A percentile compares a stretch with the other conserved stretches of the same genome.
These are phyloP conservation scores for Kwoniella shivajii DNA, from an alignment of 1,284 basidiomycete species.

Conservation along the genomic window DNA sequence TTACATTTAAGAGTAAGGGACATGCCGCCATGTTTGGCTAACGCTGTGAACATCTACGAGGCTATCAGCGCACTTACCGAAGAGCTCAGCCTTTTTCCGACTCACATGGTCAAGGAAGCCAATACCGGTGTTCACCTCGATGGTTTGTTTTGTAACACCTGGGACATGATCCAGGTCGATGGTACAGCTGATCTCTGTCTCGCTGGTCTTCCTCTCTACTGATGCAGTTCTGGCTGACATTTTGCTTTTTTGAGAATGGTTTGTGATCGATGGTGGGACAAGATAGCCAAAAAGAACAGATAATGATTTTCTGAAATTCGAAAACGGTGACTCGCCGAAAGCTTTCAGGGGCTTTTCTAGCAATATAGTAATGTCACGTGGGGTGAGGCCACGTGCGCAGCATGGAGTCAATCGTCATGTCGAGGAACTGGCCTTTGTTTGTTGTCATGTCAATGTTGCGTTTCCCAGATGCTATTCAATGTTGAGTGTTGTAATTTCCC, in stretches of 20 bases:
- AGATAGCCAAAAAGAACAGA: too few relatives aligned
- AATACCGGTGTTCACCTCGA: constrained; percentile 90
- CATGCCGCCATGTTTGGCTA: constrained; percentile 92
- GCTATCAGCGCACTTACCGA: constrained; percentile 49
- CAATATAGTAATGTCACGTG: neutral
- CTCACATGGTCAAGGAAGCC: constrained; percentile 96
- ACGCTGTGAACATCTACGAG: constrained; percentile 87
- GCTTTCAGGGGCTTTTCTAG: too few relatives aligned
- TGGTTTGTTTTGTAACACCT: constrained; percentile 68
- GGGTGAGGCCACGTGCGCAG: constrained; percentile 35
- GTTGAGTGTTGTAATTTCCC: too few relatives aligned
- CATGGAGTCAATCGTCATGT: constrained; percentile 45
- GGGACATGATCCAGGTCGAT: constrained; percentile 81
- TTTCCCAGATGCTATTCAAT: too few relatives aligned
- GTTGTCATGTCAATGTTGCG: too few relatives aligned
- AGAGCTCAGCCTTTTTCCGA: constrained; percentile 82
- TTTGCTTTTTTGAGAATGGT: too few relatives aligned
- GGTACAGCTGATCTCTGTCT: constrained; percentile 83
- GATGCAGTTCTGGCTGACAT: constrained; percentile 60
- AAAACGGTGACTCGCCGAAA: neutral
- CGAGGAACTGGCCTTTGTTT: too few relatives aligned
- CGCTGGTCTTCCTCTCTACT: constrained; percentile 83
- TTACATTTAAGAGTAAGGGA: constrained; percentile 86
- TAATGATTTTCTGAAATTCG: neutral
- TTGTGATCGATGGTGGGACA: too few relatives aligned